Evolutionary conservation across 805 yeast species (phyloP).

Genomic region (Jamesozyma gamospora): DNA sequence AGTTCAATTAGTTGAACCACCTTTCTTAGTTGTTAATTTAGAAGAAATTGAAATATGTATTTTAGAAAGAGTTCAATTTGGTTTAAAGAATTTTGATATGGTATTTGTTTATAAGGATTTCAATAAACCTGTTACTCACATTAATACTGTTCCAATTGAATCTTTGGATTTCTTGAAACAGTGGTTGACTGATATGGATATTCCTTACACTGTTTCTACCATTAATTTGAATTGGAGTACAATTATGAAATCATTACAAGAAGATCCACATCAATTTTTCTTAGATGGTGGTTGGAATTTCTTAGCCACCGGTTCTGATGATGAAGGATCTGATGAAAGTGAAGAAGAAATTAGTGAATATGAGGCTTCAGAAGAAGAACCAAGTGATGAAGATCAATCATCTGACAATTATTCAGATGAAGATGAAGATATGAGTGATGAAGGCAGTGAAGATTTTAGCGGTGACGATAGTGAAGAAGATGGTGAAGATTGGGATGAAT

Average conservation of each 20-base stretch:
- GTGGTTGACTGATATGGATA: constrained; percentile 96
- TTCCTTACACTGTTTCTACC: constrained; percentile 89
- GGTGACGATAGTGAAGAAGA: constrained; percentile 28
- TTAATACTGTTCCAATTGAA: constrained; percentile 91
- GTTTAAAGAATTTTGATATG: constrained; percentile 89
- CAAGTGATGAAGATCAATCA: constrained; percentile 33
- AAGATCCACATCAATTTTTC: constrained; percentile 92
- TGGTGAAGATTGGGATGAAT: constrained; percentile 34
- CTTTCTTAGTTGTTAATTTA: constrained; percentile 82
- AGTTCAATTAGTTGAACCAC: constrained; percentile 88
- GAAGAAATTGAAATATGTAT: constrained; percentile 92
- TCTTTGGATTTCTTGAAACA: constrained; percentile 84
- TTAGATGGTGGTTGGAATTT: constrained; percentile 94
- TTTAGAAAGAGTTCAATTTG: constrained; percentile 94
- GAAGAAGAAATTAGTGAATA: constrained; percentile 52
- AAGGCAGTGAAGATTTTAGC: constrained; percentile 20
- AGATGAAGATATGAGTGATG: constrained; percentile 30
- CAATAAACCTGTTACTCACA: constrained; percentile 75
- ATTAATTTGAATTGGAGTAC: constrained; percentile 92
- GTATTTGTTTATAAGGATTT: constrained; percentile 96
- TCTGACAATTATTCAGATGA: constrained; percentile 33
- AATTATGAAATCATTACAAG: constrained; percentile 85
- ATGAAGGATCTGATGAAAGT: constrained; percentile 56
- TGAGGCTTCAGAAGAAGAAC: constrained; percentile 37
- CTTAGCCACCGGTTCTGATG: constrained; percentile 80